Evolutionary conservation across 1,284 basidiomycete genomes (phyloP), one percentile per base, ranked within the genome.

Genomic region (Microbotryomycetes sp.): DNA sequence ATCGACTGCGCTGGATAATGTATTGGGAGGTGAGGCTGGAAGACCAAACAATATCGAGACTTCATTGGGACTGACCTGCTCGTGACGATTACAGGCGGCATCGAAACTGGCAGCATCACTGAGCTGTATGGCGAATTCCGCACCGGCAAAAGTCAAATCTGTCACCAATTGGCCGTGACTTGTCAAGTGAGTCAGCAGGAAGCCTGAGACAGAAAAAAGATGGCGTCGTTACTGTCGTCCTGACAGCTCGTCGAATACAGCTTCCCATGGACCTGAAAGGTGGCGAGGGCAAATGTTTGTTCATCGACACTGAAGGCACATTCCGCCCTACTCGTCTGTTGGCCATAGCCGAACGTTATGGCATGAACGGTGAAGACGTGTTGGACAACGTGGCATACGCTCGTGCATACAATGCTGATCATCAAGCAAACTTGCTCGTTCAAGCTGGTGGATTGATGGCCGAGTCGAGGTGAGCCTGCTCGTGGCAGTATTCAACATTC

Each of bases 351-450:
- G 94, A 97, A 78, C 82, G 96, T 56, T 93, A 88, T 74, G 96
- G 96, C 6, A 80, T 99, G 70, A 93, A 93, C 69, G 93, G 93
- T 46, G 92, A 98, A 76, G 94, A 97, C 75, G 96, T 97, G 3
- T 79, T 98, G 66, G 96, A 99, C 77, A 99, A 99, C 72, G 89
- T 99, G 48, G 96, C 96, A 14, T 98, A 98, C 77, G 96, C 96
- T 1, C 82, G 96, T 71, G 96, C 96, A 64, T 98, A 98, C 78
- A 99, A 98, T 73, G 92, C 93, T 46, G 96, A 99, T 75, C 96
- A 98, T 77, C 96, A 99, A 76, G 84, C 91, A 63, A 84, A 89
- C 59, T 81, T 99, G 52, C 80, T 99, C 54, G 86, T 91, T 0
- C 89, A 87, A 70, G 96, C 96, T 1, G 91, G 90, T 73, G 94